Evolutionary conservation across 2,329 filamentous ascomycete species (phyloP).

Genomic region (Colletotrichum musae): DNA sequence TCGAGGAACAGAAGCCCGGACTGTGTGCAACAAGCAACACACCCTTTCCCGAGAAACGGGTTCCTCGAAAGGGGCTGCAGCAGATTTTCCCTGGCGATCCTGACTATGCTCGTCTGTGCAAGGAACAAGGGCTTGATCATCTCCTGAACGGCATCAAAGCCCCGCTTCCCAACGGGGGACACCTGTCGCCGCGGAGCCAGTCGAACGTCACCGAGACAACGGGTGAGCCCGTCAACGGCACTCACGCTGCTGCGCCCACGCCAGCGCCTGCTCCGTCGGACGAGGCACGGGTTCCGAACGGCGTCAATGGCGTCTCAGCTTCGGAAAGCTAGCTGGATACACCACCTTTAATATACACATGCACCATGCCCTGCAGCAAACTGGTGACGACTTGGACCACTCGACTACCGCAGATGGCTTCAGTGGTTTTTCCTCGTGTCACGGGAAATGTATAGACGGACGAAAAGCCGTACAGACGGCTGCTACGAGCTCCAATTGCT

Average conservation of each 20-base stretch:
- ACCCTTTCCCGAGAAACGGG: constrained; percentile 68
- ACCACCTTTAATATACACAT: constrained; percentile 35
- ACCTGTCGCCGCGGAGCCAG: constrained; percentile 62
- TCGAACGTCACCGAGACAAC: constrained; percentile 36
- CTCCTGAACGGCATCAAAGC: constrained; percentile 63
- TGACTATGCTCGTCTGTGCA: constrained; percentile 68
- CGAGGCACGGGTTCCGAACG: constrained; percentile 27
- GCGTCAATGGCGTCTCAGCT: constrained; percentile 36
- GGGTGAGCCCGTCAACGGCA: constrained; percentile 27
- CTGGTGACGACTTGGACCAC: constrained; percentile 12
- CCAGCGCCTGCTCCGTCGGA: constrained; percentile 2
- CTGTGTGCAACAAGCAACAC: constrained; percentile 64
- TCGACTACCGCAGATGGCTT: constrained; percentile 5
- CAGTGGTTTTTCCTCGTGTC: constrained; percentile 6
- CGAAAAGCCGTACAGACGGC: constrained; percentile 5
- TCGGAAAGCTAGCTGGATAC: constrained; percentile 30
- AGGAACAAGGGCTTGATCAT: constrained; percentile 71
- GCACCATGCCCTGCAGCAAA: constrained; percentile 18
- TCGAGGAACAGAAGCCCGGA: constrained; percentile 66
- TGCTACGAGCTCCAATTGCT: constrained; percentile 12
- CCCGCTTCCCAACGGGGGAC: constrained; percentile 62
- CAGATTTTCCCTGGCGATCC: constrained; percentile 70
- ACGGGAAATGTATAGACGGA: constrained; percentile 7
- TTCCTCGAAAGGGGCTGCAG: constrained; percentile 68
- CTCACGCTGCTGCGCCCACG: constrained; percentile 18